phyloP scores from a whole-genome alignment of 768 basidiomycete species.

The Flagelloscypha sp. region DNA sequence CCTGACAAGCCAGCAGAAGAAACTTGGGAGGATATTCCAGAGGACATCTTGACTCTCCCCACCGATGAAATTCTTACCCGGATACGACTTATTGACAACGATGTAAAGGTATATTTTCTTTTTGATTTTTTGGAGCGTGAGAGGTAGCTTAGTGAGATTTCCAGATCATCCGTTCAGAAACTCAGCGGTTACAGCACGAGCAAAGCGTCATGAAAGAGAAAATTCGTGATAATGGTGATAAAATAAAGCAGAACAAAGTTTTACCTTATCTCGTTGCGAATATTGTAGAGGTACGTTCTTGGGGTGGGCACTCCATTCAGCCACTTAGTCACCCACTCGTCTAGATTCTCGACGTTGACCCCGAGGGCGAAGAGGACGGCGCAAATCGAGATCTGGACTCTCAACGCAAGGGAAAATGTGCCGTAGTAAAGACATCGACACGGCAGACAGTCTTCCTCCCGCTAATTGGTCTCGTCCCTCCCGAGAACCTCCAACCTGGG shows the following conservation, averaged over 20 bases:
- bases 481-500: slow-evolving; percentile 80
- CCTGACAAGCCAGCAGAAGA: slow-evolving; percentile 68
- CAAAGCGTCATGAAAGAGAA: slow-evolving; percentile 97
- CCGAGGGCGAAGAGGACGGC: slow-evolving; percentile 89
- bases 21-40: slow-evolving; percentile 87
- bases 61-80: slow-evolving; percentile 87
- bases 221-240: slow-evolving; percentile 95
- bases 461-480: slow-evolving; percentile 92
- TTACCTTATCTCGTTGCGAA: slow-evolving; percentile 96
- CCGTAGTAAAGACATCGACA: slow-evolving; percentile 98
- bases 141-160: slow-evolving; percentile 5
- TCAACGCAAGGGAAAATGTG: slow-evolving; percentile 96
- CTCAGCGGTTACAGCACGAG: slow-evolving; percentile 84
- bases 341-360: slow-evolving; percentile 90
- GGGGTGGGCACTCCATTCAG: neutral
- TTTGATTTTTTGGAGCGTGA: neutral
- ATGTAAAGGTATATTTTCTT: slow-evolving; percentile 68
- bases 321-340: slow-evolving; percentile 5
- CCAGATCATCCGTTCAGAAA: slow-evolving; percentile 98
- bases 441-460: slow-evolving; percentile 98
- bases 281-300: slow-evolving; percentile 77
- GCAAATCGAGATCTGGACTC: slow-evolving; percentile 93
- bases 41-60: slow-evolving; percentile 67
- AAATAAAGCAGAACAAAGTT: slow-evolving; percentile 99
- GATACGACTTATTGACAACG: slow-evolving; percentile 91